A percentile compares a stretch with the other conserved stretches of the same genome.
These are phyloP conservation scores for Nannizziopsis barbatae DNA, from an alignment of 2,329 filamentous ascomycete genomes.

Conservation along the genomic window DNA sequence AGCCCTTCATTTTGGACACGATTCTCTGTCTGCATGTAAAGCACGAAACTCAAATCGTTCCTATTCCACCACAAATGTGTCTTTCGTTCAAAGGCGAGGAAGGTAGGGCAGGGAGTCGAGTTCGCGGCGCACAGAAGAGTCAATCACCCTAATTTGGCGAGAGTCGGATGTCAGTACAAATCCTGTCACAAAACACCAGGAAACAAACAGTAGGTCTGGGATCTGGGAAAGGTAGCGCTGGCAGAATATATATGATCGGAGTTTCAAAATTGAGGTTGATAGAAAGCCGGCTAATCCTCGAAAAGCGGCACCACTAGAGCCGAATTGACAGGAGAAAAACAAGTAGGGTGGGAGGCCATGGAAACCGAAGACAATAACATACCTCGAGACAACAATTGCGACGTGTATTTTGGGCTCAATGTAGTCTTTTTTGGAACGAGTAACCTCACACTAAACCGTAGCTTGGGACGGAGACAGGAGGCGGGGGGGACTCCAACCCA, in stretches of 20 bases:
- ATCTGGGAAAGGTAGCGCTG: too few relatives aligned
- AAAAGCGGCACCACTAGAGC: constrained; percentile 2
- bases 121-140: neutral
- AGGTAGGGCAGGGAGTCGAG: constrained; percentile 1
- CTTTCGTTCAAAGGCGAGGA: constrained; percentile 7
- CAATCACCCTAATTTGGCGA: neutral
- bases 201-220: too few relatives aligned
- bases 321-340: neutral
- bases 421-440: neutral
- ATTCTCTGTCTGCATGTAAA: constrained; percentile 20
- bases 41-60: constrained; percentile 4
- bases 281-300: too few relatives aligned
- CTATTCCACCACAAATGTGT: constrained; percentile 13
- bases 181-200: too few relatives aligned
- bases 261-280: too few relatives aligned
- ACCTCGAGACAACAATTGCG: constrained; percentile 6
- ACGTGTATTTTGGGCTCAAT: neutral
- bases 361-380: constrained; percentile 1
- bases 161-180: neutral
- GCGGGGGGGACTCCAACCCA: constrained; percentile 8
- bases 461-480: constrained; percentile 8
- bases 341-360: neutral
- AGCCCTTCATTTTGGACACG: constrained; percentile 75
- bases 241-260: too few relatives aligned
- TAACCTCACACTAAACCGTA: neutral